phyloP scores from a whole-genome alignment of 495 filamentous ascomycete species.

The Choiromyces venosus region DNA sequence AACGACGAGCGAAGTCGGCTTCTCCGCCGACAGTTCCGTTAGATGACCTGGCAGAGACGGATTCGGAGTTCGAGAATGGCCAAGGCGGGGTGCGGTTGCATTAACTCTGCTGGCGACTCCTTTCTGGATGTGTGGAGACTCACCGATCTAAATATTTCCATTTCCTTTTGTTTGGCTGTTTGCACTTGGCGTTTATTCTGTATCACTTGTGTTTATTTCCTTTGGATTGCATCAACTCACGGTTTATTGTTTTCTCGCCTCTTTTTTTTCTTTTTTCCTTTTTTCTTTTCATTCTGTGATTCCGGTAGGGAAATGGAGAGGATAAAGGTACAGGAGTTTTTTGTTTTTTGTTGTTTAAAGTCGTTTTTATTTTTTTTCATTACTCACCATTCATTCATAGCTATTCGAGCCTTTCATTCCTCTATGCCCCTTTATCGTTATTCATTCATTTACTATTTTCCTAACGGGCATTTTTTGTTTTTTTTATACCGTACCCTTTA shows the following conservation, averaged over 20 bases:
- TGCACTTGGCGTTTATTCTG: not conserved
- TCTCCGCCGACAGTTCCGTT: slow-evolving; percentile 26
- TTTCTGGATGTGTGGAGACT: not conserved
- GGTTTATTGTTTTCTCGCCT: slow-evolving; percentile 8
- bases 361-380: slow-evolving; percentile 27
- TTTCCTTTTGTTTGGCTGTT: not conserved
- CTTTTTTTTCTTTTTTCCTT: slow-evolving; percentile 3
- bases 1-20: slow-evolving; percentile 33
- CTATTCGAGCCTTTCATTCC: not conserved
- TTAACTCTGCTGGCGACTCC: slow-evolving; percentile 11
- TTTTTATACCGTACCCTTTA: not conserved
- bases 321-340: slow-evolving; percentile 38
- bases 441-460: not conserved
- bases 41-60: slow-evolving; percentile 25
- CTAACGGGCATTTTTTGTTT: not conserved
- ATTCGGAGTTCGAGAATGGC: slow-evolving; percentile 22
- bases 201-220: not conserved
- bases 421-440: not conserved
- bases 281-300: slow-evolving; percentile 4
- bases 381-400: slow-evolving; percentile 7
- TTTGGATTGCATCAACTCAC: slow-evolving; percentile 2
- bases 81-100: slow-evolving; percentile 22
- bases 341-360: slow-evolving; percentile 33
- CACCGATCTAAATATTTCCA: not conserved
- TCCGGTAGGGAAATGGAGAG: slow-evolving; percentile 20